Conservation (phyloP, 495 filamentous ascomycete genomes). For the Amphirosellinia nigrospora region DNA sequence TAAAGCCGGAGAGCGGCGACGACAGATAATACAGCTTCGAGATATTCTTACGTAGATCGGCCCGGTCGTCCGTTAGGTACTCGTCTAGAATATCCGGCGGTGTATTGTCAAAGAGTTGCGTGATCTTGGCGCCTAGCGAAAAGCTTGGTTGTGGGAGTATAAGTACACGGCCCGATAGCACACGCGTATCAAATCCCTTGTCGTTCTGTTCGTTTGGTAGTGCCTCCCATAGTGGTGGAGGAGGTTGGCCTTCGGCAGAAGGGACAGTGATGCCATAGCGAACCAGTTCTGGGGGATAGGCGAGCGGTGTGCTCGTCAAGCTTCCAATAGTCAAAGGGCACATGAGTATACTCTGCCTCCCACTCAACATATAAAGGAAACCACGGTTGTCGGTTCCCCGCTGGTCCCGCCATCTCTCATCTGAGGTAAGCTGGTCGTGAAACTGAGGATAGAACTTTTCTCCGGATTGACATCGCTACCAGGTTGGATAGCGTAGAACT, state of each 20-base stretch:
- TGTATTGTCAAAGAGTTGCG: slow-evolving; percentile 43
- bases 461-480: neutral
- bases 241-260: slow-evolving; percentile 8
- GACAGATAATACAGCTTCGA: slow-evolving; percentile 45
- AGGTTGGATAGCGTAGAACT: slow-evolving; percentile 28
- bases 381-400: slow-evolving; percentile 56
- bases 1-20: slow-evolving; percentile 49
- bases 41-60: slow-evolving; percentile 18
- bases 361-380: slow-evolving; percentile 60
- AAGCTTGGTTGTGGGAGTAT: slow-evolving; percentile 54
- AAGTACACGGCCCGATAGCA: slow-evolving; percentile 46
- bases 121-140: slow-evolving; percentile 41
- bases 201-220: slow-evolving; percentile 16
- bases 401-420: slow-evolving; percentile 36
- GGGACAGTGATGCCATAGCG: slow-evolving; percentile 34
- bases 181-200: slow-evolving; percentile 36
- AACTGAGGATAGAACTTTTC: slow-evolving; percentile 25
- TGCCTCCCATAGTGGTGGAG: slow-evolving; percentile 16
- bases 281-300: slow-evolving; percentile 20
- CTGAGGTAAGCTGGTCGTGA: slow-evolving; percentile 21
- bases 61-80: slow-evolving; percentile 9
- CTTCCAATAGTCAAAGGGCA: slow-evolving; percentile 44
- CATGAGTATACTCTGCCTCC: slow-evolving; percentile 59
- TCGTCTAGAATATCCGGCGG: slow-evolving; percentile 30
- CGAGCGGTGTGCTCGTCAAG: slow-evolving; percentile 27